Percentiles rank a stretch among this genome's conserved stretches.
phyloP scores from a whole-genome alignment of 106 monocot genomes.

The Ottelia alismoides region DNA sequence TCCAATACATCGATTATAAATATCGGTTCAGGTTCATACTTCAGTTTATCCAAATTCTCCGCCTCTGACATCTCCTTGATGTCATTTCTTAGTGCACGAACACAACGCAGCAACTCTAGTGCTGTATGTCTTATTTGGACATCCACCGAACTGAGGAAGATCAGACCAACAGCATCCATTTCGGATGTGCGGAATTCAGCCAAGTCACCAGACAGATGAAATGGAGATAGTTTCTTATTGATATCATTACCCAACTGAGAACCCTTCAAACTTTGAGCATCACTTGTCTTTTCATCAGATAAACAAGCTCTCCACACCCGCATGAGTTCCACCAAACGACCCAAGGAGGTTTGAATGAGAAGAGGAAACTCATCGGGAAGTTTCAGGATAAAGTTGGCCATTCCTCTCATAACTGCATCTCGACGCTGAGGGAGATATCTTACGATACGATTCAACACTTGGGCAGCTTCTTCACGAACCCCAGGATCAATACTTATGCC shows the following conservation, averaged over 20 bases:
- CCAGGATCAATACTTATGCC: conserved; percentile 98
- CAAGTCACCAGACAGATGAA: conserved; percentile 36
- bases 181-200: conserved; percentile 72
- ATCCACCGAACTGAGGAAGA: conserved; percentile 96
- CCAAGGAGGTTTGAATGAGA: conserved; percentile 85
- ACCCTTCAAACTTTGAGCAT: conserved; percentile 33
- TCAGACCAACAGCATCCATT: conserved; percentile 95
- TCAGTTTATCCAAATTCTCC: conserved; percentile 41
- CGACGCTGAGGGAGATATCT: conserved; percentile 84
- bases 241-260: conserved; percentile 24
- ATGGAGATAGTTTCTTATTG: conserved; percentile 26
- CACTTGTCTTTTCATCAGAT: conserved; percentile 52
- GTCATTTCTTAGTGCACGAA: conserved; percentile 73
- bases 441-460: conserved; percentile 83
- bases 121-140: conserved; percentile 94
- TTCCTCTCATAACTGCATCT: conserved; percentile 87
- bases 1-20: conserved; percentile 89
- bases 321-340: conserved; percentile 85
- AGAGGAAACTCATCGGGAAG: conserved; percentile 98
- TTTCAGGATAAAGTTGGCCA: conserved; percentile 88
- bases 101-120: conserved; percentile 74
- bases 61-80: conserved; percentile 33
- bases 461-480: conserved; percentile 97
- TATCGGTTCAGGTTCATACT: conserved; percentile 72
- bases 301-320: conserved; percentile 85